Conservation (phyloP, 2,329 filamentous ascomycete species). For the Penicillium paneum region DNA sequence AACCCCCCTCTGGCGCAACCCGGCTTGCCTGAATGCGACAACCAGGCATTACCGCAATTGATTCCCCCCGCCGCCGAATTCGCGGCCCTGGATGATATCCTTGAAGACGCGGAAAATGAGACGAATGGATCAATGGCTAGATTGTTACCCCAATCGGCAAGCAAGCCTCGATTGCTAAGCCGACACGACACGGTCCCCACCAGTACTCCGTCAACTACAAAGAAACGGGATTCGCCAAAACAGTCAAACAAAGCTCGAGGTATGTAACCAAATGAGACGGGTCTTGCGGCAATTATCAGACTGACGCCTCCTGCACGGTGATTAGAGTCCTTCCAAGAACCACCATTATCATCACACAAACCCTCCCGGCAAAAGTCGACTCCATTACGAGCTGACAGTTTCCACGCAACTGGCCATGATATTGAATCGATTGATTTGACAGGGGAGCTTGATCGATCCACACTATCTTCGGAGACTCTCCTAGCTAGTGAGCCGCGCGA, state of each 20-base stretch:
- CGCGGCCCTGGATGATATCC: slow-evolving; percentile 18
- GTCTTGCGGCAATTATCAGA: too few species aligned
- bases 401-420: slow-evolving; percentile 24
- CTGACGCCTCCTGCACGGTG: not conserved
- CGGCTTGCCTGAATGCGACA: slow-evolving; percentile 25
- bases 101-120: slow-evolving; percentile 27
- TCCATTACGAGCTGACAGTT: slow-evolving; percentile 18
- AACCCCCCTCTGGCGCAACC: slow-evolving; percentile 28
- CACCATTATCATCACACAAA: slow-evolving; percentile 19
- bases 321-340: slow-evolving; percentile 18
- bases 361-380: slow-evolving; percentile 17
- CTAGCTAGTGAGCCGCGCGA: slow-evolving; percentile 42
- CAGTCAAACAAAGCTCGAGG: slow-evolving; percentile 24
- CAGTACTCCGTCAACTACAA: slow-evolving; percentile 21
- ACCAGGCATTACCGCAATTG: slow-evolving; percentile 17
- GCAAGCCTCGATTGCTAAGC: slow-evolving; percentile 42
- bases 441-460: slow-evolving; percentile 35
- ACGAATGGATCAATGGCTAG: slow-evolving; percentile 43
- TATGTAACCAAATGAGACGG: slow-evolving; percentile 11
- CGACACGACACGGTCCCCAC: slow-evolving; percentile 21
- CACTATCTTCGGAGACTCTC: slow-evolving; percentile 38
- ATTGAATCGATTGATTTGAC: slow-evolving; percentile 49
- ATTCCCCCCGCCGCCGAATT: slow-evolving; percentile 19
- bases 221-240: slow-evolving; percentile 12
- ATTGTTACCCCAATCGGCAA: slow-evolving; percentile 41